Evolutionary conservation across 257 asterid genomes (phyloP).

Genomic region (Thymus quinquecostatus): DNA sequence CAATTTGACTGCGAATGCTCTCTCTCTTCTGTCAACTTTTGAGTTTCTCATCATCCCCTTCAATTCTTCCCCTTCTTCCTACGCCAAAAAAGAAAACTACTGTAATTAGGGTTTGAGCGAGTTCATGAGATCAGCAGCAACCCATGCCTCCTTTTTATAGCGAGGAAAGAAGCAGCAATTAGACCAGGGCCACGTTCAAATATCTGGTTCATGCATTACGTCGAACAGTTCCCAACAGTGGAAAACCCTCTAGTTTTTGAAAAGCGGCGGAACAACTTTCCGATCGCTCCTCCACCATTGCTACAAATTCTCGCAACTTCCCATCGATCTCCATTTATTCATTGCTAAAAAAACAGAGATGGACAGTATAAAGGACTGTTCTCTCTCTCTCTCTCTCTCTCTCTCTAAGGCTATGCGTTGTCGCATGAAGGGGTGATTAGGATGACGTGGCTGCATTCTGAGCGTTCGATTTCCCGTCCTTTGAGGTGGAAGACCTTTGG

Average conservation of each 20-base stretch:
- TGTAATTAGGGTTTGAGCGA: slow-evolving; percentile 27
- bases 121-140: background rate
- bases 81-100: no score
- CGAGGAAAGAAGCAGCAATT: background rate
- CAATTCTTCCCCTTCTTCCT: background rate
- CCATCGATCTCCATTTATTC: no score
- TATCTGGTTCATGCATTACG: slow-evolving; percentile 19
- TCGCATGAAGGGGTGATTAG: no score
- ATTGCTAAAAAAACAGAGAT: no score
- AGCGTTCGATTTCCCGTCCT: slow-evolving; percentile 12
- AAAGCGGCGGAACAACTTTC: background rate
- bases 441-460: slow-evolving; percentile 3
- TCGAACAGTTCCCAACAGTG: slow-evolving; percentile 5
- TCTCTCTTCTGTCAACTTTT: slow-evolving; percentile 60
- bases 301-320: background rate
- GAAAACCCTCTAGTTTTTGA: background rate
- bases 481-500: no score
- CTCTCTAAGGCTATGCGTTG: no score
- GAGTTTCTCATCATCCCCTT: slow-evolving; percentile 3
- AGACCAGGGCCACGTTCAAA: background rate
- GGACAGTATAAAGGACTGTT: no score
- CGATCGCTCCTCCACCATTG: background rate
- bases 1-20: slow-evolving; percentile 55
- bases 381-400: no score
- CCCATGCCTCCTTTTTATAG: background rate